Conservation (phyloP, 208 protist genomes). For the Trypanosoma mega region DNA sequence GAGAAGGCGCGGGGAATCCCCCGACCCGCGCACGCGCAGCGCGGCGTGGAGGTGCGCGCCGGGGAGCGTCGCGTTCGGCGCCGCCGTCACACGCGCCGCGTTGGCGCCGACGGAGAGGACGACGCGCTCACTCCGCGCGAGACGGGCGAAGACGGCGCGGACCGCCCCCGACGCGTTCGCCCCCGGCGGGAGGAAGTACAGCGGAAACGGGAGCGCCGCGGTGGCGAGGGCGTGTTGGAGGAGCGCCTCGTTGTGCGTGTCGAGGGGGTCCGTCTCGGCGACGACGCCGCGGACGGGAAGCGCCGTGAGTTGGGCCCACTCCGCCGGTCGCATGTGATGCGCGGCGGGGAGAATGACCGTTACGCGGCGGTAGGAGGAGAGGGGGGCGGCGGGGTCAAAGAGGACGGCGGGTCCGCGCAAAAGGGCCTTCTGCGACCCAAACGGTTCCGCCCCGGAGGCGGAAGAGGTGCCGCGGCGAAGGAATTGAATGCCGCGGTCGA, state of each 20-base stretch:
- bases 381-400: constrained; percentile 24
- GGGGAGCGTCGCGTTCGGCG: constrained; percentile 42
- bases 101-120: constrained; percentile 52
- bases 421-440: constrained; percentile 49
- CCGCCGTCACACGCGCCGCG: constrained; percentile 19
- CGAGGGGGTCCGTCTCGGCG: constrained; percentile 36
- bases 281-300: constrained; percentile 45
- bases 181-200: constrained; percentile 55
- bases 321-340: constrained; percentile 38
- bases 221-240: constrained; percentile 38
- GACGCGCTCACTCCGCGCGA: constrained; percentile 29
- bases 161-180: constrained; percentile 28
- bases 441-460: constrained; percentile 1
- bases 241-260: constrained; percentile 50
- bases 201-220: constrained; percentile 28
- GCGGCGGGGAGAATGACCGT: constrained; percentile 63
- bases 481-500: constrained; percentile 61
- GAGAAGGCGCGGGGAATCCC: constrained; percentile 41
- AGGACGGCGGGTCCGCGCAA: constrained; percentile 49
- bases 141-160: constrained; percentile 9
- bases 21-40: constrained; percentile 16
- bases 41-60: constrained; percentile 32
- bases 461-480: constrained; percentile 24
- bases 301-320: constrained; percentile 32
- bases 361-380: constrained; percentile 25